Evolutionary conservation across 352 stramenopile genomes (phyloP).

Genomic region (Pythium sukuiense): DNA sequence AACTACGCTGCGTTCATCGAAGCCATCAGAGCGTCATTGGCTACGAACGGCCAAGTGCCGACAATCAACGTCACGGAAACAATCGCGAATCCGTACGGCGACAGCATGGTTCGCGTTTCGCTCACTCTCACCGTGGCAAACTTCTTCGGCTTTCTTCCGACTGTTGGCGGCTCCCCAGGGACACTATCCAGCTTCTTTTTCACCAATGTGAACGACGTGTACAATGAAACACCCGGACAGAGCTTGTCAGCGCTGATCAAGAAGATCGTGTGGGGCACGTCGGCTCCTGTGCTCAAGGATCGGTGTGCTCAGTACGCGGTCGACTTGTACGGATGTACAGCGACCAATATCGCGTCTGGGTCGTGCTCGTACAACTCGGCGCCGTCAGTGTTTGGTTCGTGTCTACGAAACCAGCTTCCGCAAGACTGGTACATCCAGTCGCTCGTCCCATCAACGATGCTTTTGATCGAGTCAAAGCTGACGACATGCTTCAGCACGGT

Average conservation of each 20-base stretch:
- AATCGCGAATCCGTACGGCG: neutral
- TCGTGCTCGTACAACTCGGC: slow-evolving; percentile 16
- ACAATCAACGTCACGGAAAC: neutral
- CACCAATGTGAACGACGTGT: neutral
- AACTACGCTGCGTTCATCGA: neutral
- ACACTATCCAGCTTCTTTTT: neutral
- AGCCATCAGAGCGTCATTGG: neutral
- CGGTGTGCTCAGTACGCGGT: slow-evolving; percentile 8
- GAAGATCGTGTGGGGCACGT: neutral
- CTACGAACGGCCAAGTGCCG: neutral
- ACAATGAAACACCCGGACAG: neutral
- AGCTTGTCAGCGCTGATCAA: neutral
- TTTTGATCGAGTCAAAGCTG: slow-evolving; percentile 6
- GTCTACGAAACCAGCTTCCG: slow-evolving; percentile 12
- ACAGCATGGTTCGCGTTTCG: neutral
- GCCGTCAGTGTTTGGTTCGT: slow-evolving; percentile 4
- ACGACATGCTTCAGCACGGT: slow-evolving; percentile 7
- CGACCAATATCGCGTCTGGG: neutral
- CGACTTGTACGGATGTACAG: slow-evolving; percentile 6
- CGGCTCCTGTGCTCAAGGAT: slow-evolving; percentile 1
- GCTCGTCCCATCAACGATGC: neutral
- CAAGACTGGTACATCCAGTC: slow-evolving; percentile 11
- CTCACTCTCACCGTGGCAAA: neutral
- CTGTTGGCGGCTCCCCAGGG: neutral
- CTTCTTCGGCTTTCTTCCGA: neutral